Evolutionary conservation across 2,329 filamentous ascomycete species (phyloP), one percentile per base, ranked within the genome.

Genomic region (Aureobasidium sp.): DNA sequence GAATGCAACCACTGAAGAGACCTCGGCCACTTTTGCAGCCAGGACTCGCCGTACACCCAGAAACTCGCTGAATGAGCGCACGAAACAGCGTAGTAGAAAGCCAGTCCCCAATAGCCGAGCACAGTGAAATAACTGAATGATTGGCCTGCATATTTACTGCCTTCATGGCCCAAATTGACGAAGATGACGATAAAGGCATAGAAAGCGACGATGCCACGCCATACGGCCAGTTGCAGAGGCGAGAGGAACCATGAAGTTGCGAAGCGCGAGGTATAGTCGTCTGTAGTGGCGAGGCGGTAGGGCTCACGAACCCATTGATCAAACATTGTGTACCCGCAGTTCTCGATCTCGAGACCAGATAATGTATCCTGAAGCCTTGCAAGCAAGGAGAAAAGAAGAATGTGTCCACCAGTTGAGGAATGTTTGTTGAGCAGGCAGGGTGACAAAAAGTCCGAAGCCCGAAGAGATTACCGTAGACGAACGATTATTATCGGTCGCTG

Each of bases 121-220:
- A 86, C 79, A 32, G 91, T 95, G 78, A 96, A 95, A 79, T 85
- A 95, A 68, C 86, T 90, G 77, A 95, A 94, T 49, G 81, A 81
- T 49, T 78, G 74, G 58, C 78, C 76, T 30, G 83, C 81, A 1
- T 69, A 70, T n/a, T 78, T 75, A 15, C 44, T 44, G 69, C 85
- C 85, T 63, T 83, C 76, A 79, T 83, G 89, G 64, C 79, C 85
- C 70, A 91, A 84, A 70, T 84, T 82, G 78, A 86, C 84, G 76
- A 94, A 80, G 62, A 88, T 81, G 13, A 85, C 84, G 29, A 80
- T 75, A 74, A 94, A 88, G 65, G 84, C 81, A 76, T 93, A 96
- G 64, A 90, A 69, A 63, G 71, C 70, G 61, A 76, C 64, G 45
- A 74, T 59, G 11, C 81, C 81, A 64, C 86, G 85, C 55, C 82